Conservation (phyloP, 768 basidiomycete species). For the Suillus decipiens region DNA sequence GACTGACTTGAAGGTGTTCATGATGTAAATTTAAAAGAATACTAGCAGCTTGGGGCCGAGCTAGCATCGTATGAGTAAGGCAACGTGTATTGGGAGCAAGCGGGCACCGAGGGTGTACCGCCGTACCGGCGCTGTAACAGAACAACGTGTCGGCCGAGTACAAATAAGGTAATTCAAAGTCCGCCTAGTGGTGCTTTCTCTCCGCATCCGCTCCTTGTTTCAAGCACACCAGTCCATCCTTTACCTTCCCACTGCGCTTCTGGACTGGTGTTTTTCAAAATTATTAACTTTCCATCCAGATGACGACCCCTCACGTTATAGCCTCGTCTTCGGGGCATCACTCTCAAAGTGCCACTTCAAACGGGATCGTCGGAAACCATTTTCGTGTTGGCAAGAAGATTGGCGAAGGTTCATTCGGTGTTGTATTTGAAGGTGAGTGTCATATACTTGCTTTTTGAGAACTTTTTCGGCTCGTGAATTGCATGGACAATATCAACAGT, state of each 20-base stretch:
- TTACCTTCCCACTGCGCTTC: slow-evolving; percentile 24
- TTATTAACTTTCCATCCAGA: slow-evolving; percentile 28
- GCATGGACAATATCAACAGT: slow-evolving; percentile 10
- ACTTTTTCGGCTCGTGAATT: slow-evolving; percentile 4
- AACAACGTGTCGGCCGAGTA: slow-evolving; percentile 32
- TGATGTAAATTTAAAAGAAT: not conserved
- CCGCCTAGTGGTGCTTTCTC: slow-evolving; percentile 26
- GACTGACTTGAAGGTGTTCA: not conserved
- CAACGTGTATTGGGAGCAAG: slow-evolving; percentile 2
- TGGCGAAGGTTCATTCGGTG: slow-evolving; percentile 98
- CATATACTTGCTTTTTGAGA: slow-evolving; percentile 7
- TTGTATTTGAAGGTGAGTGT: slow-evolving; percentile 87
- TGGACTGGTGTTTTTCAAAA: slow-evolving; percentile 31
- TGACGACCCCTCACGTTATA: slow-evolving; percentile 85
- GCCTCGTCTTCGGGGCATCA: slow-evolving; percentile 75
- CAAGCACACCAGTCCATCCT: slow-evolving; percentile 22
- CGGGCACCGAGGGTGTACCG: not conserved
- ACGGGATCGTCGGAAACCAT: slow-evolving; percentile 77
- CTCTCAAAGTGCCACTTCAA: slow-evolving; percentile 59
- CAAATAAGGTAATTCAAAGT: slow-evolving; percentile 32
- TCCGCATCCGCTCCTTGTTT: slow-evolving; percentile 26
- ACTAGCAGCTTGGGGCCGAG: not conserved
- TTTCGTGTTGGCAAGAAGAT: slow-evolving; percentile 97
- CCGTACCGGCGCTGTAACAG: slow-evolving; percentile 8
- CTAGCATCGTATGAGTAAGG: not conserved